Evolutionary conservation across 1,284 basidiomycete genomes (phyloP).

Genomic region (Phaffia rhodozyma): DNA sequence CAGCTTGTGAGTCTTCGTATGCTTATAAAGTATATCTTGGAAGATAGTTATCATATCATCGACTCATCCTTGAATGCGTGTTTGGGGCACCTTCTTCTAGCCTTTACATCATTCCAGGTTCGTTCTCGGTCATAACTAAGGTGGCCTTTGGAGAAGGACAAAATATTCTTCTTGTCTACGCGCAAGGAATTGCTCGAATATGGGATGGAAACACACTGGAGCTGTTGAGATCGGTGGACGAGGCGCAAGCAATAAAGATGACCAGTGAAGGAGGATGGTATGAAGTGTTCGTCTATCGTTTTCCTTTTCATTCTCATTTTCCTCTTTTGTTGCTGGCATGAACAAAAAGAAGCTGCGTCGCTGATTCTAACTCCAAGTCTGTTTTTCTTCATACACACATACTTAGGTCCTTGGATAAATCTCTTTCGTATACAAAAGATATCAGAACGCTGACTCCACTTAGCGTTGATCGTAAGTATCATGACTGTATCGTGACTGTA

Average conservation of each 20-base stretch:
- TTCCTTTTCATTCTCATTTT: background rate
- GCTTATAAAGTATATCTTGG: too few relatives aligned
- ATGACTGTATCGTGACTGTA: too few relatives aligned
- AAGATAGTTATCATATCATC: conserved; percentile 15
- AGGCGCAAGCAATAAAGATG: conserved; percentile 64
- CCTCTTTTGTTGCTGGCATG: background rate
- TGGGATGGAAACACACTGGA: conserved; percentile 82
- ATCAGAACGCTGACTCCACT: too few relatives aligned
- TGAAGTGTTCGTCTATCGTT: conserved; percentile 44
- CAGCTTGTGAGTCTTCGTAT: conserved; percentile 48
- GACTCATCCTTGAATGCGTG: conserved; percentile 5
- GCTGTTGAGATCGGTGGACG: conserved; percentile 67
- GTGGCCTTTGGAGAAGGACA: conserved; percentile 53
- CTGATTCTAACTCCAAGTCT: background rate
- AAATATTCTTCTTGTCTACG: conserved; percentile 65
- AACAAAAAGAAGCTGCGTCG: background rate
- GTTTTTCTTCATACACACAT: background rate
- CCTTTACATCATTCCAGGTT: conserved; percentile 65
- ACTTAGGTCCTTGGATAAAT: background rate
- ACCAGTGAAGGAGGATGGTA: conserved; percentile 58
- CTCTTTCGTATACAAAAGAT: too few relatives aligned
- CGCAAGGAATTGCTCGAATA: conserved; percentile 60
- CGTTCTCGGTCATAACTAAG: conserved; percentile 50
- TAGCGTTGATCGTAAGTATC: too few relatives aligned
- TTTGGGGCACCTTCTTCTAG: conserved; percentile 33